Base-by-base conservation (phyloP, 176 grass and related monocot genomes). In the Musa itinerans region DNA sequence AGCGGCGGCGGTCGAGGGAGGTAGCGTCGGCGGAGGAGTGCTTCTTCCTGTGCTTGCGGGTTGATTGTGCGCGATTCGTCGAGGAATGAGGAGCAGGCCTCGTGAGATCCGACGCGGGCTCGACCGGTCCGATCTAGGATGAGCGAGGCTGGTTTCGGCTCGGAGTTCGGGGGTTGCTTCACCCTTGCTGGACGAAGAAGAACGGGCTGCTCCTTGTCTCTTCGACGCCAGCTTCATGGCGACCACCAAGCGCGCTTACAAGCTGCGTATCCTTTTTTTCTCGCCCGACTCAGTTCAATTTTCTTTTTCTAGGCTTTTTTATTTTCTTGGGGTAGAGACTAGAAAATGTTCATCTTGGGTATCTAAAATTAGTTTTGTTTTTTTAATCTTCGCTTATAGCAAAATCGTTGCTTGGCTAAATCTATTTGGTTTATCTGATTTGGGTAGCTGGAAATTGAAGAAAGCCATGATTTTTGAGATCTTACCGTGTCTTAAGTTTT, bases 191-290 rank as follows among this genome's bases (percentile, higher is more conserved):
- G 69, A 83, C 50, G 81, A 78, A 57, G 72, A 69, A 64, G 63
- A 34, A 53, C 20, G 5, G 53, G 1, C 10, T 50, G 52, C 73
- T 84, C 2, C 20, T 54, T 74, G 78, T 69, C 67, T 70, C 17
- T 74, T 12, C 23, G 73, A 68, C 50, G 26, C 66, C 67, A 59
- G 53, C 65, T 82, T 51, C 82, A 97, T 97, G 94, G 83, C 94
- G 76, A 85, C 94, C 90, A 93, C 90, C 84, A 97, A 97, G 83
- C 90, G 94, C 83, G 94, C 94, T 10, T 97, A 97, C 94, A 97
- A 97, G 88, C 94, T 97, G 74, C 94, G 94, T 97, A 97, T 97
- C 94, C 94, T 88, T 65, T 52, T 73, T 27, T 24, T 24, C 1
- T 27, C 26, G 1, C 76, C 14, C 66, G 16, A 2, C 29, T 72